Percentiles rank a stretch among this genome's conserved stretches.
Conservation (phyloP, 2,329 filamentous ascomycete species). For the Stachybotrys chartarum region DNA sequence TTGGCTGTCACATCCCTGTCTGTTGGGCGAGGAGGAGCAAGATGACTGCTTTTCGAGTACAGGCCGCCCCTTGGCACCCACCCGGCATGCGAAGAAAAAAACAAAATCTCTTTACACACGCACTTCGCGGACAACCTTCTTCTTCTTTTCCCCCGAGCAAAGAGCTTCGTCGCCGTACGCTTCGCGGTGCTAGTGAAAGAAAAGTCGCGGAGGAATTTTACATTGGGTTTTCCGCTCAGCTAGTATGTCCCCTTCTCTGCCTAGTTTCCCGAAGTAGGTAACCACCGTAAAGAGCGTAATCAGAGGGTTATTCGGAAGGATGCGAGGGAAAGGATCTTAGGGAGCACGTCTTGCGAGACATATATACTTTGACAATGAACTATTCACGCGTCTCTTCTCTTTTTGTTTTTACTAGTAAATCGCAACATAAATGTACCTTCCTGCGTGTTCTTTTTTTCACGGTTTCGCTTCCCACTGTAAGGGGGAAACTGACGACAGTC, state of each 20-base stretch:
- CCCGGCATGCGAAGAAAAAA: not conserved
- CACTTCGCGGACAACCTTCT: not conserved
- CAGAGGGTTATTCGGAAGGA: no score
- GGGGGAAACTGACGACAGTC: constrained; percentile 39
- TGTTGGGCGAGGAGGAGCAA: constrained; percentile 10
- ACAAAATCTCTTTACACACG: not conserved
- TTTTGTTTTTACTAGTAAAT: not conserved
- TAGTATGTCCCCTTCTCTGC: not conserved
- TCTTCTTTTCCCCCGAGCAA: not conserved
- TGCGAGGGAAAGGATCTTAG: no score
- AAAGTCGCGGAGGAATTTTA: no score
- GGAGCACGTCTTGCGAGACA: no score
- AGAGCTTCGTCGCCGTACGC: no score
- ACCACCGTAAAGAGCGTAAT: no score
- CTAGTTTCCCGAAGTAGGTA: no score
- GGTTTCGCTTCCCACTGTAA: not conserved
- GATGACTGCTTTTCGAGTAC: constrained; percentile 18
- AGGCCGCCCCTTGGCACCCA: constrained; percentile 4
- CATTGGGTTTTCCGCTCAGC: not conserved
- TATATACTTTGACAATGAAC: no score
- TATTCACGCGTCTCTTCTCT: not conserved
- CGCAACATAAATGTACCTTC: not conserved
- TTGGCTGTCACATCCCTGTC: constrained; percentile 12
- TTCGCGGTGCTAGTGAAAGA: no score
- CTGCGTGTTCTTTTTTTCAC: not conserved